Percentiles rank a stretch among this genome's conserved stretches.
These are phyloP conservation scores for Tolypocladium guangdongense DNA, from an alignment of 2,329 filamentous ascomycete genomes.

Conservation along the genomic window DNA sequence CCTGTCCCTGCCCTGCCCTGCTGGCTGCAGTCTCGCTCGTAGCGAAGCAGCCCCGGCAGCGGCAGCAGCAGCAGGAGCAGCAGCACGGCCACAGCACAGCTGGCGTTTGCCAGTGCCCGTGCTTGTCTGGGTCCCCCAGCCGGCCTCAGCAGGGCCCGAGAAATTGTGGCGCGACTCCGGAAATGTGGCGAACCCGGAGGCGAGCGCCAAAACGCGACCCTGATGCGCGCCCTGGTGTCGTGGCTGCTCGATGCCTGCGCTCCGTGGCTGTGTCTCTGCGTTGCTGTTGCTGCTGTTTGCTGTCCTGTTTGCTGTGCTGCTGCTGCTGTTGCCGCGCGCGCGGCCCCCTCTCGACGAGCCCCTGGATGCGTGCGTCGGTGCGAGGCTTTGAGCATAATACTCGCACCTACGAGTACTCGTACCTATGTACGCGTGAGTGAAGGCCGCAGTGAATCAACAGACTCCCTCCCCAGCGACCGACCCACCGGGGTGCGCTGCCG, in stretches of 20 bases:
- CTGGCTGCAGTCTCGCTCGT: neutral
- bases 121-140: neutral
- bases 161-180: slow-evolving; percentile 14
- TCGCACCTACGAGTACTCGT: too few species aligned
- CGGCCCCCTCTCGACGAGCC: too few species aligned
- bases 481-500: slow-evolving; percentile 2
- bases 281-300: too few species aligned
- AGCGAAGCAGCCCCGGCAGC: too few species aligned
- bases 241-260: too few species aligned
- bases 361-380: neutral
- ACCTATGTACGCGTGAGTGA: neutral
- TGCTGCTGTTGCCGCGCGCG: too few species aligned
- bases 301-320: too few species aligned
- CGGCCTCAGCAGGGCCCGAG: slow-evolving; percentile 4
- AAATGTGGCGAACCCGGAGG: neutral
- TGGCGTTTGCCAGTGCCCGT: neutral
- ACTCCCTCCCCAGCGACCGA: slow-evolving; percentile 3
- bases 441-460: neutral
- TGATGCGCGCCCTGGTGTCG: too few species aligned
- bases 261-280: too few species aligned
- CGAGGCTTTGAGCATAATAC: too few species aligned
- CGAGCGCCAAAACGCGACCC: neutral
- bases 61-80: neutral
- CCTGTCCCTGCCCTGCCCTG: slow-evolving; percentile 5
- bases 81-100: neutral